Conservation (phyloP, 2,329 filamentous ascomycete genomes). For the Pseudocercospora cruenta region DNA sequence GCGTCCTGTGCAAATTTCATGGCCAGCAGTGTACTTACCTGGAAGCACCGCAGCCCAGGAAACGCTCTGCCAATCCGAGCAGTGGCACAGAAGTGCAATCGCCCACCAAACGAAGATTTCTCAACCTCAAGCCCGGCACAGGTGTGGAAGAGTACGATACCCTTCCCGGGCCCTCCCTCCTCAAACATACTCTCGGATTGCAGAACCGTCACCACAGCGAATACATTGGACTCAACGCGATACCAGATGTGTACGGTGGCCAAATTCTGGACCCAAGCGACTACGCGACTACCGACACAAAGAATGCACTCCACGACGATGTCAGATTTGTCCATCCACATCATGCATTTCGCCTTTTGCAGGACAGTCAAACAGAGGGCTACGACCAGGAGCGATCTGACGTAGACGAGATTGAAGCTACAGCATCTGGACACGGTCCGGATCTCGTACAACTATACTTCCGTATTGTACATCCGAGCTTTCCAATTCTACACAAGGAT, state of each 20-base stretch:
- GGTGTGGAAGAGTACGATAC: constrained; percentile 72
- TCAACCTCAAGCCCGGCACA: constrained; percentile 25
- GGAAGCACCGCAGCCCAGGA: constrained; percentile 44
- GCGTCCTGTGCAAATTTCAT: constrained; percentile 50
- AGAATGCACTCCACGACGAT: constrained; percentile 12
- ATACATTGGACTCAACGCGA: constrained; percentile 34
- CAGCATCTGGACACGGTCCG: constrained; percentile 71
- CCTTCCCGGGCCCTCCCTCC: constrained; percentile 66
- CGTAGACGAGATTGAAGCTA: constrained; percentile 69
- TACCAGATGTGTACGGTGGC: constrained; percentile 25
- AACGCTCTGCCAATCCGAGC: constrained; percentile 17
- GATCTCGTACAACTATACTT: constrained; percentile 76
- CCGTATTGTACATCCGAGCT: constrained; percentile 61
- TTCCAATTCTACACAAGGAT: constrained; percentile 63
- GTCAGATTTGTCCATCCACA: constrained; percentile 73
- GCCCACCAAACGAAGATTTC: constrained; percentile 22
- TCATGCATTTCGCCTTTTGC: constrained; percentile 77
- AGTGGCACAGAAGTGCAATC: constrained; percentile 10
- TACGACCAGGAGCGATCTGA: constrained; percentile 47
- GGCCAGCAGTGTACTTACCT: constrained; percentile 75
- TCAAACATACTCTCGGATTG: constrained; percentile 63
- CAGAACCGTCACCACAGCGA: constrained; percentile 37
- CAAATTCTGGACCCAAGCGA: constrained; percentile 7
- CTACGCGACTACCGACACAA: not conserved
- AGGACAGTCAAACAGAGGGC: constrained; percentile 41